phyloP scores from a whole-genome alignment of 331 rosid genomes.

The Quercus tomentella region DNA sequence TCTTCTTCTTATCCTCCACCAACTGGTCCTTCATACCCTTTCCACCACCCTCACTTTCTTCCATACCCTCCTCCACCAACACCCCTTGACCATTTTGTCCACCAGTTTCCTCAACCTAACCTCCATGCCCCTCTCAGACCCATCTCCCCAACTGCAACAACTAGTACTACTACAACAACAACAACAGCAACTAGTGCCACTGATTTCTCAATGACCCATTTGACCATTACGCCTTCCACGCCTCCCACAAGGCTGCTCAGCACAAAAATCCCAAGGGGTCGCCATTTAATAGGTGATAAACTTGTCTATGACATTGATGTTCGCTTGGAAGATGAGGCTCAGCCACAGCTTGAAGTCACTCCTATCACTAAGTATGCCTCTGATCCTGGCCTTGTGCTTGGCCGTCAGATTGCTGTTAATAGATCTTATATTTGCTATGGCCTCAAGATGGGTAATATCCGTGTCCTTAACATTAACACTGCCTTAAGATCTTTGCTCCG shows the following conservation, averaged over 20 bases:
- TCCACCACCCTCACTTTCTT: constrained; percentile 43
- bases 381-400: constrained; percentile 90
- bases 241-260: constrained; percentile 68
- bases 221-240: constrained; percentile 5
- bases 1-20: constrained; percentile 64
- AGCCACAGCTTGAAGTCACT: constrained; percentile 97
- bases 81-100: neutral
- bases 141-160: constrained; percentile 9
- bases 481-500: constrained; percentile 89
- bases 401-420: constrained; percentile 94
- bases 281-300: constrained; percentile 70
- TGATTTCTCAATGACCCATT: constrained; percentile 27
- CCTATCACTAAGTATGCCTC: constrained; percentile 95
- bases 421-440: constrained; percentile 97
- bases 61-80: constrained; percentile 35
- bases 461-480: constrained; percentile 90
- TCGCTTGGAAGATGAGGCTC: constrained; percentile 73
- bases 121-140: constrained; percentile 29
- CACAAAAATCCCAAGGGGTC: constrained; percentile 75
- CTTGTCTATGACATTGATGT: constrained; percentile 74
- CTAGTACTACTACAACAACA: too few species aligned
- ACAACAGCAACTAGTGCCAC: neutral
- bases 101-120: too few species aligned
- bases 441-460: constrained; percentile 83
- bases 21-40: constrained; percentile 48